Percentiles rank a stretch among this genome's conserved stretches.
Evolutionary conservation across 192 early-diverging fungal genomes (phyloP).

Genomic region (Backusella psychrophila): DNA sequence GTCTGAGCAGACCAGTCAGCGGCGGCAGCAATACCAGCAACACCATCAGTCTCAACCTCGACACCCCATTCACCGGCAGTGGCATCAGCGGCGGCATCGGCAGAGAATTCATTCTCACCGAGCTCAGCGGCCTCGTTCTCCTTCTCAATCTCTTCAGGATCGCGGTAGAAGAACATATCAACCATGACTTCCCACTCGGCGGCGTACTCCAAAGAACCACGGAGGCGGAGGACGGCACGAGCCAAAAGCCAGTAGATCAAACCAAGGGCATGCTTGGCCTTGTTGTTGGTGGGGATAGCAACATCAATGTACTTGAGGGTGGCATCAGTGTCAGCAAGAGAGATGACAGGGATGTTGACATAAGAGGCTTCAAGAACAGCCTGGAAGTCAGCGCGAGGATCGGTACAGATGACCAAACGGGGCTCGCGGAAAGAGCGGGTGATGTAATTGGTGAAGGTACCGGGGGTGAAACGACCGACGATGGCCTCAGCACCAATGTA

Average conservation of each 20-base stretch:
- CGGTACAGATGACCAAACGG: slow-evolving; percentile 95
- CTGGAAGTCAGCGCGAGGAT: slow-evolving; percentile 98
- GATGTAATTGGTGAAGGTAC: slow-evolving; percentile 99
- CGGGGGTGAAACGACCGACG: slow-evolving; percentile 99
- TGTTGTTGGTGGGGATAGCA: slow-evolving; percentile 99
- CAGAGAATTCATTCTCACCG: slow-evolving; percentile 35
- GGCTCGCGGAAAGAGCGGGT: slow-evolving; percentile 99
- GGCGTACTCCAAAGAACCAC: slow-evolving; percentile 85
- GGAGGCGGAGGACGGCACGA: slow-evolving; percentile 98
- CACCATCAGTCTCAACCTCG: slow-evolving; percentile 47
- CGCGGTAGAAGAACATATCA: slow-evolving; percentile 99
- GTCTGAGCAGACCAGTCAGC: slow-evolving; percentile 41
- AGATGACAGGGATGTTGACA: slow-evolving; percentile 99
- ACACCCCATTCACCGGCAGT: slow-evolving; percentile 62
- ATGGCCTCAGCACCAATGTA: slow-evolving; percentile 99
- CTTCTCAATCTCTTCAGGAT: slow-evolving; percentile 96
- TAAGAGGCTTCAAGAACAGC: slow-evolving; percentile 99
- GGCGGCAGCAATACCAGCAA: slow-evolving; percentile 41
- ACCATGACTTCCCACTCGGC: slow-evolving; percentile 96
- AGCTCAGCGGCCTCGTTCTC: slow-evolving; percentile 65
- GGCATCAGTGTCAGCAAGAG: slow-evolving; percentile 97
- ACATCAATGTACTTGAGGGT: slow-evolving; percentile 93
- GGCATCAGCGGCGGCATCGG: slow-evolving; percentile 41
- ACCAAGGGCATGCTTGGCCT: slow-evolving; percentile 98
- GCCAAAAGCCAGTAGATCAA: slow-evolving; percentile 97